Evolutionary conservation across 1,139 yeast genomes (phyloP).

Genomic region (Candida gigantensis): DNA sequence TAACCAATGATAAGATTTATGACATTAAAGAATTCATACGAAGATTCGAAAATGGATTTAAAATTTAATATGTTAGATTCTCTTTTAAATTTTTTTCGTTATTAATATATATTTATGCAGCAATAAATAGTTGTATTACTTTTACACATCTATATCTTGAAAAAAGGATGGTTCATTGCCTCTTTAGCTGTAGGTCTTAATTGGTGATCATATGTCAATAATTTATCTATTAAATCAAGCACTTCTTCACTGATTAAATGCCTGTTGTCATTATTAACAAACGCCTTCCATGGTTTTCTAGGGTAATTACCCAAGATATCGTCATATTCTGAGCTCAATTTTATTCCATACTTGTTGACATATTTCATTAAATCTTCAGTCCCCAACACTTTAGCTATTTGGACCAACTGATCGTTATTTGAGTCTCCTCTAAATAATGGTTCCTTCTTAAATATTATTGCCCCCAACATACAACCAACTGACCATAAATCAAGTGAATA

Average conservation of each 20-base stretch:
- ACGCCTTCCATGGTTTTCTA: conserved; percentile 67
- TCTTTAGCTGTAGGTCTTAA: conserved; percentile 75
- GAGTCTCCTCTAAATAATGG: conserved; percentile 81
- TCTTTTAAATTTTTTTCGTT: background rate
- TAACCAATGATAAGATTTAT: conserved; percentile 26
- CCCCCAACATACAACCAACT: conserved; percentile 79
- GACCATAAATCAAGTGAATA: conserved; percentile 82
- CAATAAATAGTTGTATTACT: background rate
- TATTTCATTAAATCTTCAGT: conserved; percentile 66
- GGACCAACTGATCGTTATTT: conserved; percentile 77
- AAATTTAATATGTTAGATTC: background rate
- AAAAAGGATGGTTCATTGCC: conserved; percentile 67
- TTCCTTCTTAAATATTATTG: conserved; percentile 72
- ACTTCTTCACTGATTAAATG: conserved; percentile 62
- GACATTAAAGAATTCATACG: conserved; percentile 27
- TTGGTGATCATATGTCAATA: conserved; percentile 72
- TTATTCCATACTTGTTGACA: conserved; percentile 60
- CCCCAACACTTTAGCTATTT: conserved; percentile 75
- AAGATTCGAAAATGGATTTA: conserved; percentile 27
- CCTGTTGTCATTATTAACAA: conserved; percentile 52
- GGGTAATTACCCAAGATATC: conserved; percentile 65
- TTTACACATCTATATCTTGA: conserved; percentile 23
- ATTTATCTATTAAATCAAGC: conserved; percentile 63
- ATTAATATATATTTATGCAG: background rate
- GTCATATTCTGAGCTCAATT: conserved; percentile 66